Percentiles rank a stretch among this genome's conserved stretches.
Evolutionary conservation across 2,329 filamentous ascomycete genomes (phyloP).

Genomic region (Pezicula radicicola): DNA sequence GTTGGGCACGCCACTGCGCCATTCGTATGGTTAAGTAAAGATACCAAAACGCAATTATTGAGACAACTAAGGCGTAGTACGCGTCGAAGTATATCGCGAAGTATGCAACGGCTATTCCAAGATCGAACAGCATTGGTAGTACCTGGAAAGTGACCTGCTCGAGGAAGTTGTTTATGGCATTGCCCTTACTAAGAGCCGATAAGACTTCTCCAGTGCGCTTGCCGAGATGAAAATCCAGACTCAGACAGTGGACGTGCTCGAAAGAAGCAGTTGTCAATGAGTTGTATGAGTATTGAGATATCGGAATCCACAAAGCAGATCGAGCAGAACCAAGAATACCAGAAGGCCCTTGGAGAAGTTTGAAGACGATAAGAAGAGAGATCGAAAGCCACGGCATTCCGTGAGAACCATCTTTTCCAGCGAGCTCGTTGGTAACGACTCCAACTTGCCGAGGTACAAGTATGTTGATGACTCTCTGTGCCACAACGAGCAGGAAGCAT

Average conservation of each 20-base stretch:
- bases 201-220: conserved; percentile 96
- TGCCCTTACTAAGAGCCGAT: conserved; percentile 93
- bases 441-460: conserved; percentile 81
- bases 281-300: conserved; percentile 94
- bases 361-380: conserved; percentile 71
- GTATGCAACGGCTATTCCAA: conserved; percentile 80
- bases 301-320: conserved; percentile 89
- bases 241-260: conserved; percentile 93
- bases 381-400: conserved; percentile 70
- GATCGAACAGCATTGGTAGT: conserved; percentile 88
- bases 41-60: conserved; percentile 92
- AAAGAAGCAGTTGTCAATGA: conserved; percentile 93
- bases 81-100: conserved; percentile 78
- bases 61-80: conserved; percentile 85
- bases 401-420: conserved; percentile 44
- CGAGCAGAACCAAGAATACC: conserved; percentile 81
- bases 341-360: conserved; percentile 83
- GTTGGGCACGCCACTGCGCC: conserved; percentile 88
- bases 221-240: conserved; percentile 92
- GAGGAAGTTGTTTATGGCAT: conserved; percentile 92
- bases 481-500: conserved; percentile 76
- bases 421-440: conserved; percentile 72
- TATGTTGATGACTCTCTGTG: conserved; percentile 83
- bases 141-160: conserved; percentile 97
- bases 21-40: conserved; percentile 95